phyloP scores from a whole-genome alignment of 768 basidiomycete genomes.

The Gymnopilus junonius region DNA sequence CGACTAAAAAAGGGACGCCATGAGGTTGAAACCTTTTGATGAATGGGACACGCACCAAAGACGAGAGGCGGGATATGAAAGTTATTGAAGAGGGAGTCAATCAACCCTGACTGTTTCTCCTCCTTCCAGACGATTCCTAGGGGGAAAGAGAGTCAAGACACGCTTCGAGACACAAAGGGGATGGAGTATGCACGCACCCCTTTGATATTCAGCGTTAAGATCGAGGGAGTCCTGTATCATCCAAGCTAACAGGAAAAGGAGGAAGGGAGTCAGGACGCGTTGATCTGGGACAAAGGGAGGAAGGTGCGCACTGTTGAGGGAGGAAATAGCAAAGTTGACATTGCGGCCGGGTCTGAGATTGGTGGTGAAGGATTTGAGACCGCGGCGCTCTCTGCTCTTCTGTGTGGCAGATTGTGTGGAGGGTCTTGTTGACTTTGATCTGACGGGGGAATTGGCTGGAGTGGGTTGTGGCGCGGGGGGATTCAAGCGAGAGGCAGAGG shows the following conservation, averaged over 20 bases:
- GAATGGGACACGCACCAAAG: slow-evolving; percentile 48
- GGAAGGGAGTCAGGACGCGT: neutral
- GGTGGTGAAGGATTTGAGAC: slow-evolving; percentile 6
- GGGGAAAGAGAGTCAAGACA: neutral
- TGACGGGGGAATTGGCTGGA: neutral
- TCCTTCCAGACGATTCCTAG: slow-evolving; percentile 70
- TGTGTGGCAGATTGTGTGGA: slow-evolving; percentile 25
- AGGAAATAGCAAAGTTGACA: slow-evolving; percentile 6
- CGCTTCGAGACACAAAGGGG: neutral
- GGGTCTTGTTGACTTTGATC: slow-evolving; percentile 19
- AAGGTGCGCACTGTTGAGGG: slow-evolving; percentile 39
- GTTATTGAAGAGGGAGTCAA: slow-evolving; percentile 67
- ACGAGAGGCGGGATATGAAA: slow-evolving; percentile 72
- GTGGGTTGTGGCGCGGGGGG: neutral
- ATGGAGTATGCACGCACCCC: slow-evolving; percentile 41
- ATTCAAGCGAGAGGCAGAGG: too few species aligned
- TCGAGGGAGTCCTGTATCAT: slow-evolving; percentile 51
- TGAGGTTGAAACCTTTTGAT: neutral
- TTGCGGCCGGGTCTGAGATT: slow-evolving; percentile 10
- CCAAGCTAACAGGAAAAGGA: slow-evolving; percentile 41
- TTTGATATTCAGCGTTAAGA: slow-evolving; percentile 69
- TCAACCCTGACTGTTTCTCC: slow-evolving; percentile 59
- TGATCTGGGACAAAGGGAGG: neutral
- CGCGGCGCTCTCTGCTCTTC: slow-evolving; percentile 13
- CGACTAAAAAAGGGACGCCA: slow-evolving; percentile 33